Evolutionary conservation across 208 protist genomes (phyloP).

Genomic region (Trypanosoma conorhini): DNA sequence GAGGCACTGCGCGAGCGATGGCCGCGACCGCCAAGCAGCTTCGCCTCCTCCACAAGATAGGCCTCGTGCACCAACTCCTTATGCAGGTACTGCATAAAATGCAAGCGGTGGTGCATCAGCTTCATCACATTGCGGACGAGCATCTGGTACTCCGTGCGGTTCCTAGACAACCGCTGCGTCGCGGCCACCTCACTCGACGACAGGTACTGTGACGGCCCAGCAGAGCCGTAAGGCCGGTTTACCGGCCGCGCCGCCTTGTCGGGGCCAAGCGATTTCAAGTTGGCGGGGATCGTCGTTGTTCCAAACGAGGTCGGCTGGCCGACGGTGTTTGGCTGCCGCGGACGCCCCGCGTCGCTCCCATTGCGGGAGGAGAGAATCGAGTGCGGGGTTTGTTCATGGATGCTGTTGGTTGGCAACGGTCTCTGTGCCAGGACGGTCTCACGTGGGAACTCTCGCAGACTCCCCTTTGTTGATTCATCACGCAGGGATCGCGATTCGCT

Average conservation of each 20-base stretch:
- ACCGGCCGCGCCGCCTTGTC: slow-evolving; percentile 17
- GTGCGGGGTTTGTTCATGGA: not conserved
- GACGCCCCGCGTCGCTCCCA: not conserved
- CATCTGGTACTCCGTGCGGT: slow-evolving; percentile 39
- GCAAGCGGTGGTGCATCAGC: slow-evolving; percentile 79
- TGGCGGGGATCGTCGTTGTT: not conserved
- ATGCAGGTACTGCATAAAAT: slow-evolving; percentile 86
- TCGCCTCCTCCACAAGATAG: slow-evolving; percentile 70
- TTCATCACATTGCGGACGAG: slow-evolving; percentile 66
- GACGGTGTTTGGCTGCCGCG: not conserved
- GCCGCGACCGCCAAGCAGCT: slow-evolving; percentile 38
- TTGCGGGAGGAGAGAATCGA: not conserved
- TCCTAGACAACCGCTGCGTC: slow-evolving; percentile 28
- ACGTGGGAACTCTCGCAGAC: slow-evolving; percentile 9
- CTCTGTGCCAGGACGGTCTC: not conserved
- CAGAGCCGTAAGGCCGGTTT: slow-evolving; percentile 10
- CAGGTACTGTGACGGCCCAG: not conserved
- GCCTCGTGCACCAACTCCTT: slow-evolving; percentile 85
- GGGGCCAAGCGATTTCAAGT: not conserved
- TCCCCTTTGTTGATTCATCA: not conserved
- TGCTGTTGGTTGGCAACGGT: not conserved
- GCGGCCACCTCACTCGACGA: slow-evolving; percentile 29
- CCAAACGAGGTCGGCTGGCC: not conserved
- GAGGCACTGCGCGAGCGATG: slow-evolving; percentile 17
- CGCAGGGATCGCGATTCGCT: slow-evolving; percentile 5